Evolutionary conservation across 2,329 filamentous ascomycete species (phyloP).

Genomic region (Achaetomium macrosporum): DNA sequence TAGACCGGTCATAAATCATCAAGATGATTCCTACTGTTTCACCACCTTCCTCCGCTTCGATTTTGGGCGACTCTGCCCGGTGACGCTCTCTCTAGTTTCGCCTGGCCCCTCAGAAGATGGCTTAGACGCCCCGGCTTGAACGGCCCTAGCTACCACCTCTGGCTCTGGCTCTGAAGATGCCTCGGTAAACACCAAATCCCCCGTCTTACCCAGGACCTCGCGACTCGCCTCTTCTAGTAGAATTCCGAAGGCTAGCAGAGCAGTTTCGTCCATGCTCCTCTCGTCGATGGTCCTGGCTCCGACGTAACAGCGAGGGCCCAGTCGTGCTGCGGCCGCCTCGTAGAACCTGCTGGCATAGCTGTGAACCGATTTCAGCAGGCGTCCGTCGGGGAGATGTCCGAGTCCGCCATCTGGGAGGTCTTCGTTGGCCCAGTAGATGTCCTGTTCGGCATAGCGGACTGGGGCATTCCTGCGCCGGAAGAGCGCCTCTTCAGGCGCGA

Average conservation of each 20-base stretch:
- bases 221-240: slow-evolving; percentile 65
- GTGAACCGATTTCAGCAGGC: slow-evolving; percentile 65
- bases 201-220: slow-evolving; percentile 55
- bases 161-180: slow-evolving; percentile 32
- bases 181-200: slow-evolving; percentile 68
- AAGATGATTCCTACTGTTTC: neutral
- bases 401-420: slow-evolving; percentile 43
- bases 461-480: slow-evolving; percentile 62
- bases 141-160: slow-evolving; percentile 1
- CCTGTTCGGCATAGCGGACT: slow-evolving; percentile 61
- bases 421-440: slow-evolving; percentile 64
- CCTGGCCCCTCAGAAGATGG: neutral
- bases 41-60: slow-evolving; percentile 12
- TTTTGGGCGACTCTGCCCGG: neutral
- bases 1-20: neutral
- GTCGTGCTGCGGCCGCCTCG: slow-evolving; percentile 32
- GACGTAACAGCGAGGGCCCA: slow-evolving; percentile 16
- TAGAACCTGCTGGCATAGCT: slow-evolving; percentile 64
- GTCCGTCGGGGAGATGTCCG: slow-evolving; percentile 57
- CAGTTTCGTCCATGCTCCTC: slow-evolving; percentile 70
- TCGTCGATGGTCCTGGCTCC: slow-evolving; percentile 38
- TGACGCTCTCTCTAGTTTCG: neutral
- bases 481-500: slow-evolving; percentile 65
- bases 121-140: neutral
- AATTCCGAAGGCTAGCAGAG: slow-evolving; percentile 68